Evolutionary conservation across 495 filamentous ascomycete genomes (phyloP).

Genomic region (Xylaria bambusicola): DNA sequence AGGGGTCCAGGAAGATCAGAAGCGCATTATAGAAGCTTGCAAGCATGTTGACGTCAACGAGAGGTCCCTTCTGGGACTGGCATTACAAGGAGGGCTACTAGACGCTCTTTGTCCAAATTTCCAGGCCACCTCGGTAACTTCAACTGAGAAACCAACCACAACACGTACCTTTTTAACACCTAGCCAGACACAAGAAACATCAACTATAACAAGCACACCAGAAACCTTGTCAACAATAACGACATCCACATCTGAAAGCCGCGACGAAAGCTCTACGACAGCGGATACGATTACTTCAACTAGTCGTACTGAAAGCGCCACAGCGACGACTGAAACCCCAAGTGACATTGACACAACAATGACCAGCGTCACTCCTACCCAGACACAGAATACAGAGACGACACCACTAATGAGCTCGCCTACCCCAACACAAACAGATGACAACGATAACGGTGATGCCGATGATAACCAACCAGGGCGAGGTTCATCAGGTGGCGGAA

Average conservation of each 20-base stretch:
- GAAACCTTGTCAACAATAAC: constrained; percentile 1
- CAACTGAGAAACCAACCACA: constrained; percentile 21
- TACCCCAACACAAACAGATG: background rate
- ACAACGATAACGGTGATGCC: no score
- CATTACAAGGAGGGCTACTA: constrained; percentile 37
- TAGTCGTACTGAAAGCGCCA: constrained; percentile 5
- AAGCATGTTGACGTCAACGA: constrained; percentile 25
- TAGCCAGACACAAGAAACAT: constrained; percentile 15
- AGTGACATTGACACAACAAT: constrained; percentile 9
- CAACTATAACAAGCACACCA: constrained; percentile 17
- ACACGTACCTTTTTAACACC: constrained; percentile 18
- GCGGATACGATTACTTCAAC: background rate
- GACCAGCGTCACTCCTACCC: background rate
- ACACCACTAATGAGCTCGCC: background rate
- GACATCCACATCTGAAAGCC: constrained; percentile 1
- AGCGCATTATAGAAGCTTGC: constrained; percentile 33
- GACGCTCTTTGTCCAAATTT: constrained; percentile 37
- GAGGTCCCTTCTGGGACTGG: constrained; percentile 38
- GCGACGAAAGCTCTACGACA: constrained; percentile 2
- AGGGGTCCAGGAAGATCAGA: constrained; percentile 30
- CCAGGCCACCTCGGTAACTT: constrained; percentile 21
- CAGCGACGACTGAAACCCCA: background rate
- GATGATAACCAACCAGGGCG: background rate
- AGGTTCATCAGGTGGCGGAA: constrained; percentile 17
- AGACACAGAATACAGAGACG: background rate